phyloP scores from a whole-genome alignment of 805 yeast species.

The Kockiozyma suomiensis region DNA sequence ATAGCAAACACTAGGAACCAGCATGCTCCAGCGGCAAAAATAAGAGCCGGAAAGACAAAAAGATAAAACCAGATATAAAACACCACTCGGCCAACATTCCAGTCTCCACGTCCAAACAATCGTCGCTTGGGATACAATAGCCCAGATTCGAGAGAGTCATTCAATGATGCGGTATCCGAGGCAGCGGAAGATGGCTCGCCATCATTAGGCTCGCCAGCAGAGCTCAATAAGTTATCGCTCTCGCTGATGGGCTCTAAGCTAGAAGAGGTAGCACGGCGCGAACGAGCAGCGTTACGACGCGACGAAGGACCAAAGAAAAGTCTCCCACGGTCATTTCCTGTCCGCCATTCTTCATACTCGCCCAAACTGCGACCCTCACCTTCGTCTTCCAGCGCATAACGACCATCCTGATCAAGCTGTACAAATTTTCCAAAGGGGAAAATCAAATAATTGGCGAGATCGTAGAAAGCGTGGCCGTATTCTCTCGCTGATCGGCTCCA shows the following conservation, averaged over 20 bases:
- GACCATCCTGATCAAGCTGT: conserved; percentile 71
- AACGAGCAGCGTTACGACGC: conserved; percentile 17
- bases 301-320: conserved; percentile 71
- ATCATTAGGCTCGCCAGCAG: conserved; percentile 31
- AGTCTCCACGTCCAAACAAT: conserved; percentile 86
- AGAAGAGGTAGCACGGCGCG: conserved; percentile 1
- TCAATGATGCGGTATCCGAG: conserved; percentile 1
- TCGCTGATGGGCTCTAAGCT: conserved; percentile 28
- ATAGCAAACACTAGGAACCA: conserved; percentile 89
- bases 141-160: conserved; percentile 23
- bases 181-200: not conserved
- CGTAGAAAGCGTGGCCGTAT: conserved; percentile 63
- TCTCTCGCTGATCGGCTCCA: conserved; percentile 55
- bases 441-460: conserved; percentile 69
- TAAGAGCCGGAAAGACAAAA: conserved; percentile 67
- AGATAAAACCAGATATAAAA: conserved; percentile 74
- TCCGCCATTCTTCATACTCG: conserved; percentile 76
- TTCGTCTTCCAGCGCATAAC: conserved; percentile 82
- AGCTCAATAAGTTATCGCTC: conserved; percentile 21
- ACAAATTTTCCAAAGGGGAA: conserved; percentile 92
- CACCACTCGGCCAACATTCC: conserved; percentile 81
- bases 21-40: conserved; percentile 57
- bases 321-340: conserved; percentile 68
- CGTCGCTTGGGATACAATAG: conserved; percentile 45
- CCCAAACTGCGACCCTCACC: conserved; percentile 82